Evolutionary conservation across 371 early-diverging fungal genomes (phyloP), one percentile per base, ranked within the genome.

Genomic region (Mortierella sp.): DNA sequence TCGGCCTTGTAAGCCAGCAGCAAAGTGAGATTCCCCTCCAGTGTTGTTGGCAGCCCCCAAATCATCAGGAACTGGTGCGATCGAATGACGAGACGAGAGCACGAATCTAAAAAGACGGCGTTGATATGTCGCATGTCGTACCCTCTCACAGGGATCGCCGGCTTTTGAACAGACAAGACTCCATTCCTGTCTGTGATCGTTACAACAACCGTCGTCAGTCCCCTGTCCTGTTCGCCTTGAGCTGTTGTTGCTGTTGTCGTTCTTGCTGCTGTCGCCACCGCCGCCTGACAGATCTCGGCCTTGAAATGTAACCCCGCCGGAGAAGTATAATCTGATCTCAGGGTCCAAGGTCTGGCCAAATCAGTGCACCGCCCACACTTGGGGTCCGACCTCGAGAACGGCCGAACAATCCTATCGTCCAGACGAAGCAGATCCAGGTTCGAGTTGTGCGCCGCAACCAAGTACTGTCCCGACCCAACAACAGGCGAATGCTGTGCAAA

Each of bases 31-130:
- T 71, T 71, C 50, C 75, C 79, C 21, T 74, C 71, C 28, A 74
- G 48, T 28, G 71, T 74, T 71, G 37, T 44, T 28, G 79, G 79
- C 3, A 79, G 71, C 1, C 44, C 44, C 71, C 48, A 74, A 14
- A 79, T 46, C 74, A 74, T 74, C 26, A 79, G 16, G 64, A 76
- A 26, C 72, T 76, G 57, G 61, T 76, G 71, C 34, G 77, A 57
- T n/a, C 71, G 57, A 59, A 76, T 31, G 59, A 76, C 71, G 31
- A 76, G 71, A 48, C 57, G 77, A 10, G 77, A 59, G 71, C 54
- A 48, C 61, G 40, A 43, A 16, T 55, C 50, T 40, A 57, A 48
- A 61, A 71, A 59, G 31, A 51, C 72, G 31, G 57, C 26, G 21
- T 57, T 71, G 72, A 64, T 64, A 6, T 64, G 64, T 21, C 64